Evolutionary conservation across 2,329 filamentous ascomycete species (phyloP).

Genomic region (Trichophaea hybrida): DNA sequence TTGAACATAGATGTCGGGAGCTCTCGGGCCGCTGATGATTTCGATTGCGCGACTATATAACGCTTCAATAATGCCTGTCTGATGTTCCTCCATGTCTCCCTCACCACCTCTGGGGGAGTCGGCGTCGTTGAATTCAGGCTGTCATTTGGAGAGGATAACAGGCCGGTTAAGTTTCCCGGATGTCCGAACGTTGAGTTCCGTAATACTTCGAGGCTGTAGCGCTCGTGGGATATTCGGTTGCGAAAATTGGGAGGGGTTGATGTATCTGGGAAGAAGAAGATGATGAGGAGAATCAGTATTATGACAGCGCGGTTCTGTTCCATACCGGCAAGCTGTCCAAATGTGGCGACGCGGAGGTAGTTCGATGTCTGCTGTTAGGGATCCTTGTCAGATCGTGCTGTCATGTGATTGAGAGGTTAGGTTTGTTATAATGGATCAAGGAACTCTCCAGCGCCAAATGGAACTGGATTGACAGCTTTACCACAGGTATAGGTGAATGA

Average conservation of each 20-base stretch:
- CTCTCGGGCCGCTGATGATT: background rate
- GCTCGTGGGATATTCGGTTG: background rate
- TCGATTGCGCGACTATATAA: slow-evolving; percentile 7
- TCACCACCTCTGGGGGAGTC: slow-evolving; percentile 21
- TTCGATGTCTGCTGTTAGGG: background rate
- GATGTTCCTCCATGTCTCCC: slow-evolving; percentile 20
- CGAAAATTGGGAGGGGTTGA: background rate
- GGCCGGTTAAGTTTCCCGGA: slow-evolving; percentile 26
- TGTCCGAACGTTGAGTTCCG: slow-evolving; percentile 26
- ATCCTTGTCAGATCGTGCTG: background rate
- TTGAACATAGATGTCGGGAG: background rate
- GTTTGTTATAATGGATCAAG: background rate
- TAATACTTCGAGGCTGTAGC: slow-evolving; percentile 19
- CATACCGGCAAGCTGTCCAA: background rate
- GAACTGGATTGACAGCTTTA: no score
- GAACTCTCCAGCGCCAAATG: no score
- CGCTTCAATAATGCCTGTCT: slow-evolving; percentile 19
- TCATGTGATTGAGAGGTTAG: background rate
- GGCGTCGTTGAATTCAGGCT: slow-evolving; percentile 5
- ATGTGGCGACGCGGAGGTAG: background rate
- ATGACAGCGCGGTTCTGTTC: background rate
- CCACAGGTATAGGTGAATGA: no score
- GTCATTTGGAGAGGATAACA: slow-evolving; percentile 7
- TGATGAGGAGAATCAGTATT: background rate
- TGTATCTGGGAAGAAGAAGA: background rate